These are phyloP conservation scores for Aspergillus incahuasiensis DNA, from an alignment of 495 filamentous ascomycete genomes.

Conservation along the genomic window DNA sequence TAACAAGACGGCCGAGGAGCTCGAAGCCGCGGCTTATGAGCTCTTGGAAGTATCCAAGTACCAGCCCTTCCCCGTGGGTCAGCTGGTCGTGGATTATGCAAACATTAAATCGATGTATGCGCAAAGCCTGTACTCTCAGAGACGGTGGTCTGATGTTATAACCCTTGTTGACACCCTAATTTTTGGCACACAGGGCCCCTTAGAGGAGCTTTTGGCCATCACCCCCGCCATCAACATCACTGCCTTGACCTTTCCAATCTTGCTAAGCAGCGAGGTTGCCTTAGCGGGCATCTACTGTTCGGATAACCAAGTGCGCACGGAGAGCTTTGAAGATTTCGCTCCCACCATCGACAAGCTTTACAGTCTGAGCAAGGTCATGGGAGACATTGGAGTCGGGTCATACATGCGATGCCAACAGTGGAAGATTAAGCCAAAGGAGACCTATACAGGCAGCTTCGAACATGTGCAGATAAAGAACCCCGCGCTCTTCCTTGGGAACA, in stretches of 20 bases:
- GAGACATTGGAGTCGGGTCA: neutral
- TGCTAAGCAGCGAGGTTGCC: neutral
- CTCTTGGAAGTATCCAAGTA: neutral
- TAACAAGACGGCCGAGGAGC: constrained; percentile 1
- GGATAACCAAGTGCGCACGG: constrained; percentile 9
- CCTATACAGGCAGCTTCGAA: constrained; percentile 34
- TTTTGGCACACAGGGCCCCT: neutral
- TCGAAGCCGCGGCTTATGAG: constrained; percentile 5
- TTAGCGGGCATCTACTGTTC: constrained; percentile 6
- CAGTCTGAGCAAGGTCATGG: neutral
- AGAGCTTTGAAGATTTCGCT: neutral
- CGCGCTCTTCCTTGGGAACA: constrained; percentile 41
- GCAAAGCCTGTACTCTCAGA: neutral
- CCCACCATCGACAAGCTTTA: neutral
- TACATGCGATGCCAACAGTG: constrained; percentile 22
- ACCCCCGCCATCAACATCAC: neutral
- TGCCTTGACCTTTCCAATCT: neutral
- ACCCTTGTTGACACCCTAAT: neutral
- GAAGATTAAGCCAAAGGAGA: constrained; percentile 40
- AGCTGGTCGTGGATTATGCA: neutral
- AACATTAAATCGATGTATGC: neutral
- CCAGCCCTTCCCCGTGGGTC: neutral
- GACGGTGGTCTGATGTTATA: neutral
- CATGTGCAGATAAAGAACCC: constrained; percentile 40
- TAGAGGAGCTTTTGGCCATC: neutral